Base-by-base conservation (phyloP, 768 basidiomycete genomes). In the Pisolithus albus region DNA sequence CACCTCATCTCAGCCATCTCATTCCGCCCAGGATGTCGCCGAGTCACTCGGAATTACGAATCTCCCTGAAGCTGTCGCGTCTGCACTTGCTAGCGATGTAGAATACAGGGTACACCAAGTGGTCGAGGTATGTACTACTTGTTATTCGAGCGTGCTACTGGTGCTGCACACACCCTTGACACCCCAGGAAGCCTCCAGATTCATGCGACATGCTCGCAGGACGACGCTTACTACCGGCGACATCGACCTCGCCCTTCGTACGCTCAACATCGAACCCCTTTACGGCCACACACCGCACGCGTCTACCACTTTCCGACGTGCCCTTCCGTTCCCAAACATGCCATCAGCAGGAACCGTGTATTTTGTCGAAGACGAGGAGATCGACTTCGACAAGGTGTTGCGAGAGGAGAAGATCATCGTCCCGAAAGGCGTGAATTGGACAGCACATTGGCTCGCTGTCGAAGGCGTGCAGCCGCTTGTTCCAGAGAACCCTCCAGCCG, bases 401-500 rank as follows among this genome's bases (percentile, higher is more conserved):
- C 80, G 88, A 50, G 88, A 91, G 60, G 90, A 92, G 65, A 87
- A 92, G 66, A 83, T 92, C 34, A 74, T 79, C 1, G 70, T 93
- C 7, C 90, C 92, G 0, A 84, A 86, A 59, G 86, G 84, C 39
- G 83, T 89, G 50, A 82, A 76, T 58, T 94, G 90, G 86, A 87
- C 84, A 0, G 94, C 96, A 2, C 96, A 99, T 64, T 99, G 96
- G 96, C 77, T 99, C 30, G 94, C 94, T 0, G 92, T 99, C 37
- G 96, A 99, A 60, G 96, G 96, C 23, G 88, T 99, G 11, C 96
- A 98, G 62, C 94, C 95, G 0, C 79, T 92, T n/a, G 88, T 95
- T 46, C 90, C 91, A 11, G 92, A 96, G 64, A 98, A 98, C 65
- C 93, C 93, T 0, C 86, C 90, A n/a, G 83, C 85, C 1, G 74